Evolutionary conservation across 1,284 basidiomycete genomes (phyloP), one percentile per base, ranked within the genome.

Genomic region (Apiotrichum gracile): DNA sequence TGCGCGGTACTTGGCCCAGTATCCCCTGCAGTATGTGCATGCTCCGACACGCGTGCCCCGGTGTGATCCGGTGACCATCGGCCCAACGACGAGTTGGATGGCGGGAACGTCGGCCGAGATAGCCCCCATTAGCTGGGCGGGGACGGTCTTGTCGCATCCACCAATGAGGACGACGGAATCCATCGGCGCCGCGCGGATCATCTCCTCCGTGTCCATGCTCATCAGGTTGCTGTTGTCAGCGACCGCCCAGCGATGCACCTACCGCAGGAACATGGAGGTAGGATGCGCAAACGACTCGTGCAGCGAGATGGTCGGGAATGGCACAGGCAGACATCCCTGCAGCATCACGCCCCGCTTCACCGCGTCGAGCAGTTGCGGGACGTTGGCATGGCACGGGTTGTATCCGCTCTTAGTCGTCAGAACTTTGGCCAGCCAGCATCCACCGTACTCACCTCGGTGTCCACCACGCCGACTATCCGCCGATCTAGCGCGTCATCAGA

Each of bases 61-160:
- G 44, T 72, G 66, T 6, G 64, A 66, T 0, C 70, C 70, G 2
- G 70, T 72, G 27, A 73, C 65, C 72, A 74, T 74, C 3, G 70
- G 70, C 1, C 72, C 72, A 2, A 64, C 65, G 2, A 74, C 72
- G 5, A 74, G 68, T 59, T 71, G 68, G 17, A 73, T 64, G 19
- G 66, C 66, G 0, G 72, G 72, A 4, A 69, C 52, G 42, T 73
- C 67, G 14, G 72, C 72, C 3, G 63, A 66, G n/a, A 74, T 64
- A 14, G 69, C 70, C 13, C 70, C 72, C 72, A 74, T 74, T 12
- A 74, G 61, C 52, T 70, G 67, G 8, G 72, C 72, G 1, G 72
- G 72, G 12, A 74, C 70, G 4, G 72, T 74, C 67, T 73, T 73
- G 52, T 73, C 72, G 53, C 72, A 74, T 12, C 72, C 72, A 9